Base-by-base conservation (phyloP, 2,329 filamentous ascomycete species). In the Arthrobotrys conoides region DNA sequence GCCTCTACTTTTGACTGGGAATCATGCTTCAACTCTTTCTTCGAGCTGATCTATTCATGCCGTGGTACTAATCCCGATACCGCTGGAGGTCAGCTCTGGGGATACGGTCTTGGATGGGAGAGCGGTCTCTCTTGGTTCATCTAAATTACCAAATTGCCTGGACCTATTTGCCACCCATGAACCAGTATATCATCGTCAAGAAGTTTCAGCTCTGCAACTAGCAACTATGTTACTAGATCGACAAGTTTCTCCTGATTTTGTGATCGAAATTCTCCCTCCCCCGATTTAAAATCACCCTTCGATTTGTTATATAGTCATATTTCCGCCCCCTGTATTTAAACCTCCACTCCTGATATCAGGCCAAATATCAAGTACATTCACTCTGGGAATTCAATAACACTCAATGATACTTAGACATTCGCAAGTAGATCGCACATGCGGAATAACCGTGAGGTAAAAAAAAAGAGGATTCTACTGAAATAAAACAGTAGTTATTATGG, bases 21-120 rank as follows among this genome's bases (percentile, higher is more conserved):
- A 18, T 51, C 46, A 1, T 67, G 64, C 20, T 67, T 51, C 64
- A 67, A 67, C 14, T 27, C 64, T 18, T 53, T 67, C 46, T 67
- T 53, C 33, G 64, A 53, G 30, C n/a, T 67, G 24, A 67, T 67
- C 14, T 67, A 30, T n/a, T 41, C 48, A 22, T 67, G 64, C 33
- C 27, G 22, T 91, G 41, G 90, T 90, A 48, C 84, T 82, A 38
- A 87, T 83, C 82, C 91, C 88, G 4, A 87, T 89, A 71, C 90
- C 90, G 44, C 89, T 89, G 1, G 89, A 91, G 36, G 90, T 33
- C 9, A 33, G 24, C 61, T 65, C 44, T 65, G 27, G 9, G 61
- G 61, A 65, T 65, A 51, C n/a, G 30, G 61, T 10, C 41, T 51
- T 10, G 61, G 61, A 33, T 65, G 61, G 61, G 41, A 65, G 24